Percentiles rank a stretch among this genome's conserved stretches.
Conservation (phyloP, 2,329 filamentous ascomycete species). For the Phialemonium atrogriseum region DNA sequence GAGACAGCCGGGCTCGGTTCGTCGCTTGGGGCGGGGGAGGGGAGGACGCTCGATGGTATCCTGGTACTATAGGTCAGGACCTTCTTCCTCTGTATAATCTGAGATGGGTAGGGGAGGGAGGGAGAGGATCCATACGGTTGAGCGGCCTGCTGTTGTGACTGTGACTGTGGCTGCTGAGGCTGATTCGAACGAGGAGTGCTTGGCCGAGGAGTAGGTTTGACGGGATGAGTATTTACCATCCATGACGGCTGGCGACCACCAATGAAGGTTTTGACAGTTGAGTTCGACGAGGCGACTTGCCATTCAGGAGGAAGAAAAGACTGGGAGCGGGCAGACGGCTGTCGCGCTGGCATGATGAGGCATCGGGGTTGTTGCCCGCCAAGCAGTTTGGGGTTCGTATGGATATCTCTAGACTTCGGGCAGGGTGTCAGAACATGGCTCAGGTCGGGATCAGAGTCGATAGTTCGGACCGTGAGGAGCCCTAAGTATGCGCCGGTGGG, state of each 20-base stretch:
- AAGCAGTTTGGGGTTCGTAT: not conserved
- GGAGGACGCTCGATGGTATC: constrained; percentile 39
- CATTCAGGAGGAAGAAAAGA: not conserved
- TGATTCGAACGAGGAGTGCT: not conserved
- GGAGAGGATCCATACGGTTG: not conserved
- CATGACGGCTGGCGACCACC: constrained; percentile 13
- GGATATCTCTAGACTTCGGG: not conserved
- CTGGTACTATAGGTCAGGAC: too few relatives aligned
- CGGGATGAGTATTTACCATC: constrained; percentile 9
- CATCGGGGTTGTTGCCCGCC: too few relatives aligned
- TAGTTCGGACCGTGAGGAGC: not conserved
- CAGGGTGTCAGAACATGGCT: constrained; percentile 1
- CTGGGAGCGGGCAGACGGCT: not conserved
- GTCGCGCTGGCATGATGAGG: not conserved
- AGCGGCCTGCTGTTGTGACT: not conserved
- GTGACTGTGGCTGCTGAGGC: constrained; percentile 1
- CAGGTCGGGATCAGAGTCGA: not conserved
- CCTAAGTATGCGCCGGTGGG: too few relatives aligned
- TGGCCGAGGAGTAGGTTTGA: constrained; percentile 7
- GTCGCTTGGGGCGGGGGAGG: constrained; percentile 56
- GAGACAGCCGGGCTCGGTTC: constrained; percentile 41
- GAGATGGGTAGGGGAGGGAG: not conserved
- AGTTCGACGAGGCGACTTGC: constrained; percentile 12
- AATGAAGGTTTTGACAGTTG: constrained; percentile 16
- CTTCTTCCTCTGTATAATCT: not conserved